These are phyloP conservation scores for Aphanomyces cochlioides DNA, from an alignment of 352 stramenopile genomes.

Conservation along the genomic window DNA sequence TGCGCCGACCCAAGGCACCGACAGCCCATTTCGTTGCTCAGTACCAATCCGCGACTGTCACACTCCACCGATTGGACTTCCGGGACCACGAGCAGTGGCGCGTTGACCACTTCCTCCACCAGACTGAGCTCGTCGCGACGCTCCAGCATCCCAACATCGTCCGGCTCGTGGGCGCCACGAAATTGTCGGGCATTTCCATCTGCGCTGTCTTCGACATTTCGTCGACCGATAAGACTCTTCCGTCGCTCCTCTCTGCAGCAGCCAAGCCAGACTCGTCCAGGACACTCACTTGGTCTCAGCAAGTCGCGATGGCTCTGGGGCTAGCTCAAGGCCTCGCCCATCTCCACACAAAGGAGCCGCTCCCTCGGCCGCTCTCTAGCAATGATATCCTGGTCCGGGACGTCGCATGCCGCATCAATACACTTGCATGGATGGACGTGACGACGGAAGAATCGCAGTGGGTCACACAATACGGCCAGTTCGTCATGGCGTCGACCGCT, in stretches of 20 bases:
- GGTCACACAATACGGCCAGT: neutral
- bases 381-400: neutral
- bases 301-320: neutral
- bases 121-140: neutral
- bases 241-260: slow-evolving; percentile 9
- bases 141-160: slow-evolving; percentile 8
- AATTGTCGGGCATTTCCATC: slow-evolving; percentile 22
- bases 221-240: slow-evolving; percentile 1
- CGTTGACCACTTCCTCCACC: slow-evolving; percentile 4
- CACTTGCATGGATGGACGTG: neutral
- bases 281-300: neutral
- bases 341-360: slow-evolving; percentile 4
- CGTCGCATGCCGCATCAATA: neutral
- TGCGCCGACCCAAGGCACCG: neutral
- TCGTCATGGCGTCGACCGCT: neutral
- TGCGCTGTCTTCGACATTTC: slow-evolving; percentile 23
- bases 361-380: neutral
- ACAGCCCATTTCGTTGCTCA: neutral
- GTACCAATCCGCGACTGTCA: neutral
- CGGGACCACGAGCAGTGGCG: slow-evolving; percentile 11
- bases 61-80: slow-evolving; percentile 14
- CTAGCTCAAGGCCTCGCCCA: slow-evolving; percentile 10
- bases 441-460: neutral
- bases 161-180: slow-evolving; percentile 19
- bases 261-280: neutral